Percentiles rank a stretch among this genome's conserved stretches.
phyloP scores from a whole-genome alignment of 2,329 filamentous ascomycete species.

The Xylaria sp. region DNA sequence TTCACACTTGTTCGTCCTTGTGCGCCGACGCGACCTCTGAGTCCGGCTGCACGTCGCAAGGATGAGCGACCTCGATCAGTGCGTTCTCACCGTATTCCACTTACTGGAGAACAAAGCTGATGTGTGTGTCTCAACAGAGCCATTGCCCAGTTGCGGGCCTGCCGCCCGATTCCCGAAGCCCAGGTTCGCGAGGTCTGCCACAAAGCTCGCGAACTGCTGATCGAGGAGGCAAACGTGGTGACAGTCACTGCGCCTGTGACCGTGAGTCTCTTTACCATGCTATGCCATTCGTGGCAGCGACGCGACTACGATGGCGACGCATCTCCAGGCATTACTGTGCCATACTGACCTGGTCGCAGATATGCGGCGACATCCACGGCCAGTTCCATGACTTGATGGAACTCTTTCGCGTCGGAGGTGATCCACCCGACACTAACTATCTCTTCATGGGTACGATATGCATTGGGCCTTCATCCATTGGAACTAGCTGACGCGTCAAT shows the following conservation, averaged over 20 bases:
- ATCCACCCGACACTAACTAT: conserved; percentile 93
- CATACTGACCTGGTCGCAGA: conserved; percentile 42
- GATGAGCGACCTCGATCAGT: conserved; percentile 96
- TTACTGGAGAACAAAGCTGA: conserved; percentile 12
- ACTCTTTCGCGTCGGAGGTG: conserved; percentile 86
- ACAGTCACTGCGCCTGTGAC: conserved; percentile 92
- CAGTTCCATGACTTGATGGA: conserved; percentile 98
- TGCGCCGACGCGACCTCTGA: conserved; percentile 8
- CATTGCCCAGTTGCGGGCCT: conserved; percentile 91
- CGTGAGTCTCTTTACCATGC: conserved; percentile 42
- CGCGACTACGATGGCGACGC: not conserved
- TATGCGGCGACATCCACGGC: conserved; percentile 95
- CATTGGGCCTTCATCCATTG: not conserved
- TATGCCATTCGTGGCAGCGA: not conserved
- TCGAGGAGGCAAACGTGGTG: conserved; percentile 96
- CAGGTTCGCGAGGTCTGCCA: conserved; percentile 97
- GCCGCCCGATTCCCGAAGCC: conserved; percentile 88
- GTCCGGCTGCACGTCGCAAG: conserved; percentile 18
- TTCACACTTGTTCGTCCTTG: conserved; percentile 4
- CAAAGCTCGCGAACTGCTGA: conserved; percentile 90
- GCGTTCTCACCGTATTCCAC: conserved; percentile 24
- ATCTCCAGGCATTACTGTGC: not conserved
- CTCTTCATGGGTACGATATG: conserved; percentile 76
- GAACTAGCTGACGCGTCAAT: conserved; percentile 17
- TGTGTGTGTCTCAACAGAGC: conserved; percentile 52